These are phyloP conservation scores for Boletus mariae DNA, from an alignment of 1,284 basidiomycete species.

Conservation along the genomic window DNA sequence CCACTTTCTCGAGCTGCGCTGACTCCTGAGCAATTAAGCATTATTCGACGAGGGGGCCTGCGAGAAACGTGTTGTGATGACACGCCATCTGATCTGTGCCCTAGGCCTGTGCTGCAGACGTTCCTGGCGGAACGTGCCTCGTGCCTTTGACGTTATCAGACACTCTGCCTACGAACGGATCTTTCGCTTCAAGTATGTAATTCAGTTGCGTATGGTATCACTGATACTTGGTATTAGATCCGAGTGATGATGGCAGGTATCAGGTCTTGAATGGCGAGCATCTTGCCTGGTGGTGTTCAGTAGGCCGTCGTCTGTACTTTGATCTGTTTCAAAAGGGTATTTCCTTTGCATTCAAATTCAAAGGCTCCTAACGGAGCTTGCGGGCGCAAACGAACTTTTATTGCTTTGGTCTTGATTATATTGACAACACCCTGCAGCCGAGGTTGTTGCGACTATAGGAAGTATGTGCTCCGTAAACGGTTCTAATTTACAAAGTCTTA, in stretches of 20 bases:
- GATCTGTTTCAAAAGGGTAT: too few species aligned
- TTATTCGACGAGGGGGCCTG: not conserved
- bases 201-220: too few species aligned
- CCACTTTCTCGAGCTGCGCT: not conserved
- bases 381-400: not conserved
- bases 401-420: not conserved
- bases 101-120: not conserved
- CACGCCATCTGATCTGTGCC: not conserved
- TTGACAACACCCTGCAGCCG: not conserved
- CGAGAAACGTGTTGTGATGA: not conserved
- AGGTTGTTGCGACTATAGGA: not conserved
- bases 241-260: too few species aligned
- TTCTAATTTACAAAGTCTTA: not conserved
- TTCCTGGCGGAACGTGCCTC: not conserved
- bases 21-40: not conserved
- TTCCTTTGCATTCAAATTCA: too few species aligned
- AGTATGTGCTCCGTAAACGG: not conserved
- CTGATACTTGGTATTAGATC: too few species aligned
- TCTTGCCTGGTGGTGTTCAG: too few species aligned
- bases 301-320: too few species aligned
- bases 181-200: too few species aligned
- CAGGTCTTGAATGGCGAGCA: too few species aligned
- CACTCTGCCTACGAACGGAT: not conserved
- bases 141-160: not conserved
- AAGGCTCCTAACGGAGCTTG: not conserved